Base-by-base conservation (phyloP, 225 moss, liverwort and hornwort species). In the Lunularia cruciata region DNA sequence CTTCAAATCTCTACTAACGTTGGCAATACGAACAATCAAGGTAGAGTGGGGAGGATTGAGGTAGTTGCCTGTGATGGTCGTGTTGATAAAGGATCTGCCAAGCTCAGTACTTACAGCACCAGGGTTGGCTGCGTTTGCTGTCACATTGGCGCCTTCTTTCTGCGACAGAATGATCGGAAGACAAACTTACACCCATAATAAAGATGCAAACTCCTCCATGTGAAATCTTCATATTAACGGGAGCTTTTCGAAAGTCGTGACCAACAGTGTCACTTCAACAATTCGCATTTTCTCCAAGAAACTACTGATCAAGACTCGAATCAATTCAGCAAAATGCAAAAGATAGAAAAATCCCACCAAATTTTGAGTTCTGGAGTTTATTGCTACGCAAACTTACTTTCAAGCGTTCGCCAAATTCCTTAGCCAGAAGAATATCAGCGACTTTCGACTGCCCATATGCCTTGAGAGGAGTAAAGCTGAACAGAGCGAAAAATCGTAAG, bases 381-480 rank as follows among this genome's bases (percentile, higher is more conserved):
- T n/a, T n/a, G n/a, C n/a, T n/a, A n/a, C n/a, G n/a, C n/a, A n/a
- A 12, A 8, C 18, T 38, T 69, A 76, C 80, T 63, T 72, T 22
- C 13, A 76, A 64, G 12, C 54, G 61, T 20, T 47, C 40, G 0
- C 61, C 55, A 9, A 81, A 76, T 27, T 76, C 72, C 46, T 72
- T 60, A 3, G 68, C 63, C 26, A 63, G 72, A 57, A 68, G 69
- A 51, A 81, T 37, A 20, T 57, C 68, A 27, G 72, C 76, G 49
- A 81, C 57, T 55, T 81, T 81, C 5, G 80, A 81, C 8, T 63
- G 32, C 18, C 68, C 63, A n/a, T 76, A 81, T 3, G 60, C 56
- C 14, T 14, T 57, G 0, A 51, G 6, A 23, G 26, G 5, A 8
- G 1, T 36, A 37, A 67, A 80, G 32, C 76, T 76, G 62, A 30